Base-by-base conservation (phyloP, 768 basidiomycete genomes). In the Mycena amicta region DNA sequence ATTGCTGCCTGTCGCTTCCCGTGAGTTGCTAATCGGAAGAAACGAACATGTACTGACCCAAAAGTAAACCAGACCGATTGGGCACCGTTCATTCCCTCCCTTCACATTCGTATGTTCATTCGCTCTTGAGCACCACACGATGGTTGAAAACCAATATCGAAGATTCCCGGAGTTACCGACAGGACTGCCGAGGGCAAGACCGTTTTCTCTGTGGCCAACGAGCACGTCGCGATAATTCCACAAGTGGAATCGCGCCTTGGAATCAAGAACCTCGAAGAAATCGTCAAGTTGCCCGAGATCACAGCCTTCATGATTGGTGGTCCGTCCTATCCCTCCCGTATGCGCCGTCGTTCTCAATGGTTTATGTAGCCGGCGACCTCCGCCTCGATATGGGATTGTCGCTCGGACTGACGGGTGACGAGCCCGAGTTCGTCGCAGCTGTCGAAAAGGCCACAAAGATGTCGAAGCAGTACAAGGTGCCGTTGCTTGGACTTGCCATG, bases 101-200 rank as follows among this genome's bases (percentile, higher is more conserved):
- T 45, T n/a, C 22, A 47, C 57, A 29, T 56, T 60, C 65, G 56
- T 74, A 18, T 18, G 33, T 37, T 37, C 33, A 18, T 37, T 37
- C 18, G 8, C 33, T 37, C 18, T 37, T 18, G 18, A 18, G 18
- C 18, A 37, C 33, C 8, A 37, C 33, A n/a, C n/a, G 33, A 8
- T 37, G 33, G 18, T 18, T 18, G 33, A 8, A 37, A 37, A 37
- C 8, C 33, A n/a, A n/a, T n/a, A n/a, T n/a, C n/a, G n/a, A n/a
- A 37, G 33, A 37, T 37, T 18, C 33, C 20, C 50, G n/a, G 52
- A 22, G 39, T 53, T 37, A 53, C 39, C 13, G 52, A 53, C 23
- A 41, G 15, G 16, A 27, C 52, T 11, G 22, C 43, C 11, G 16
- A 33, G 8, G 52, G 37, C 52, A 25, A 41, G 23, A 26, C 37